Base-by-base conservation (phyloP, 495 filamentous ascomycete species). In the Aspergillus bertholletiae region DNA sequence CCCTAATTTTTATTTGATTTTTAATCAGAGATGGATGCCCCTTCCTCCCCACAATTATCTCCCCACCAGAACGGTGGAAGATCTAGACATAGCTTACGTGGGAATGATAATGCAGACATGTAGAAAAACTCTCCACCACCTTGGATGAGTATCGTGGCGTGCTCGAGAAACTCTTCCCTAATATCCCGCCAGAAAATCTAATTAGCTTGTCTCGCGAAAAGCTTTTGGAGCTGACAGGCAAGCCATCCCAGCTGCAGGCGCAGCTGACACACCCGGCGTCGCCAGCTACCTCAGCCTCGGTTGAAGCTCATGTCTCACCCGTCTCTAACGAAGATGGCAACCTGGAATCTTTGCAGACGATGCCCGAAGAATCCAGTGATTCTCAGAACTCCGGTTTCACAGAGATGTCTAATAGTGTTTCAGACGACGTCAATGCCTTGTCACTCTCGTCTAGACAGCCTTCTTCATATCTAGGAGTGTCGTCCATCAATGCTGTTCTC, bases 351-450 rank as follows among this genome's bases (percentile, higher is more conserved):
- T 56, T 77, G 2, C 74, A 77, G 46, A 67, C 57, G 5, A 75
- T 77, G 63, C 74, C 74, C 0, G 72, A 74, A 37, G 70, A 74
- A 27, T 56, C 61, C 3, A 59, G 55, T 7, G 66, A 71, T 28
- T 58, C 55, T 13, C 64, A 65, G 9, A 49, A 57, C 51, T 41
- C 59, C 18, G 60, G 54, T 46, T 60, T 50, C 46, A 49, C 48
- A 18, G 84, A 85, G 51, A 70, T 80, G 21, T 79, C 88, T 43
- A 84, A 86, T 26, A 80, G 75, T 46, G 85, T 91, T 54, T 84
- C 87, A 0, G 89, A 93, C 66, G 89, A 93, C 68, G 87, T 93
- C 46, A 92, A 92, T 64, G 87, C 86, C 0, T 72, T 92, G 1
- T 89, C 86, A n/a, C 78, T 93, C 34, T 84, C 86, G 3, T 76